Base-by-base conservation (phyloP, 2,329 filamentous ascomycete genomes). In the Pyrenochaeta sp. region DNA sequence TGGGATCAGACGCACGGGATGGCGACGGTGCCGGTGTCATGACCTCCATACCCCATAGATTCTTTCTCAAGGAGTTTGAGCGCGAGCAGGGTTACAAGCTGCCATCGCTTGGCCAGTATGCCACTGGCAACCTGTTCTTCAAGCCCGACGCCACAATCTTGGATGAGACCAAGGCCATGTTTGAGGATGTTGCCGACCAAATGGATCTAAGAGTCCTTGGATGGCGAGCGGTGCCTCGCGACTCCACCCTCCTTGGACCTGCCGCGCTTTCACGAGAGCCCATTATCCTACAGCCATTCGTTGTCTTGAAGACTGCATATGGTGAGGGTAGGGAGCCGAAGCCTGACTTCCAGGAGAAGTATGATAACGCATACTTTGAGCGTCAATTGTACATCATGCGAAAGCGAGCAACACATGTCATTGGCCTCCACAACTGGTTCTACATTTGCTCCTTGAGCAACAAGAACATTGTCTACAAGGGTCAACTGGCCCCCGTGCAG, bases 381-480 rank as follows among this genome's bases (percentile, higher is more conserved):
- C 88, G 90, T 73, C 94, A 97, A 82, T 86, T 99, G 54, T 99
- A 94, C 79, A 86, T 98, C 62, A 87, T 99, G 69, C 90, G 94
- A 76, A 99, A 99, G 86, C 91, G 93, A 72, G 91, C 93, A 52
- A 97, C 93, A 47, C 93, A 97, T 83, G 91, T 92, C 72, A 95
- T 97, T 76, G 93, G 94, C 59, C 86, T 97, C 55, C 92, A 96
- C 80, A 97, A 97, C 80, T 98, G 94, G 94, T 98, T 98, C 85
- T 98, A 98, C 79, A 85, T 98, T 58, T 98, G 94, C 85, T 97
- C 93, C 49, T 83, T 98, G 67, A 95, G 90, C 79, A 97, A 97
- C 88, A 93, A 93, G 82, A 98, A 98, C 83, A 98, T 98, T 81
- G 92, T 98, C 59, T 98, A 98, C 86, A 98, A 98, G 86, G 94